Evolutionary conservation across 176 grass and related monocot genomes (phyloP).

Genomic region (Puccinellia tenuiflora): DNA sequence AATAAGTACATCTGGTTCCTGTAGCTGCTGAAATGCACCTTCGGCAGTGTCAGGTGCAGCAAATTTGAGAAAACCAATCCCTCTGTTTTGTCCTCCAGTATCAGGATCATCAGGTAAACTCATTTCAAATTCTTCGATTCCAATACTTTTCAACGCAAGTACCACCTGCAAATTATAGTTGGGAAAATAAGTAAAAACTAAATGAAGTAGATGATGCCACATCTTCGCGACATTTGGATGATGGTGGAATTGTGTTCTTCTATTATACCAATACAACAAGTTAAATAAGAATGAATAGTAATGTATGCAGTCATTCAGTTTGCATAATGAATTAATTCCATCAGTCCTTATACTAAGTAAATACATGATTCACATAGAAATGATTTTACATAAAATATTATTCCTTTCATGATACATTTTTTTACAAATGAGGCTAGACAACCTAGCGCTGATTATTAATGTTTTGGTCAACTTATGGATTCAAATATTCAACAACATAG

Average conservation of each 20-base stretch:
- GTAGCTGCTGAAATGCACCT: conserved; percentile 53
- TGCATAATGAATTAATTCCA: background rate
- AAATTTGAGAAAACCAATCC: conserved; percentile 68
- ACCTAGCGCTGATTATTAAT: background rate
- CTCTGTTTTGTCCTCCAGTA: conserved; percentile 42
- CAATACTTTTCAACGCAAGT: conserved; percentile 47
- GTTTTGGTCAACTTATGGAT: background rate
- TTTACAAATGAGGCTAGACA: conserved; percentile 9
- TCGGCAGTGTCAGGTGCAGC: conserved; percentile 39
- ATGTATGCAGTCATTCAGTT: background rate
- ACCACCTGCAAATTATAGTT: conserved; percentile 38
- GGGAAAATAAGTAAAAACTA: conserved; percentile 15
- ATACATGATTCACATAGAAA: background rate
- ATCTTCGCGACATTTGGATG: conserved; percentile 15
- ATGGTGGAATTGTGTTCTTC: background rate
- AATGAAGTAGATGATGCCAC: conserved; percentile 1
- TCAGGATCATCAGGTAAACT: conserved; percentile 43
- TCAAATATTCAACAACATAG: background rate
- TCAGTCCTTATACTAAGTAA: background rate
- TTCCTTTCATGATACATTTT: background rate
- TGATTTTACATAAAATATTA: background rate
- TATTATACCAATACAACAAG: background rate
- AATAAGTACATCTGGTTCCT: conserved; percentile 50
- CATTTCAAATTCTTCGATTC: conserved; percentile 55
- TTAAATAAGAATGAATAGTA: background rate